phyloP scores from a whole-genome alignment of 768 basidiomycete species.

The Calvatia gigantea region DNA sequence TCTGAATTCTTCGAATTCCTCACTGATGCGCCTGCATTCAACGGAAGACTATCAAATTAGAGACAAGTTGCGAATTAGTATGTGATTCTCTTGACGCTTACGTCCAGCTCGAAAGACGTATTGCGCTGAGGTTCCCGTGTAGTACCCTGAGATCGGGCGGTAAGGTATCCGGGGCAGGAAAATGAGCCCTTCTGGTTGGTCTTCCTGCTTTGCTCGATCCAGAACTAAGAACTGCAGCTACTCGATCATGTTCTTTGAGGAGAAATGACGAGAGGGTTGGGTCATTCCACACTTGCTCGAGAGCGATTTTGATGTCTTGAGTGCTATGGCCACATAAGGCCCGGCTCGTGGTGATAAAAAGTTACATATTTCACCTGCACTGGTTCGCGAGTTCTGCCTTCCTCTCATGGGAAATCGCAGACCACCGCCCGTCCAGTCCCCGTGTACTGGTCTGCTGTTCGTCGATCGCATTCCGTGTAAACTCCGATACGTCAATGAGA shows the following conservation, averaged over 20 bases:
- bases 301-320: conserved; percentile 40
- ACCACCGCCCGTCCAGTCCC: conserved; percentile 3
- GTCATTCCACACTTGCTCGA: conserved; percentile 48
- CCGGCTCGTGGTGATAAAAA: background rate
- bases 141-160: conserved; percentile 44
- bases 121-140: conserved; percentile 46
- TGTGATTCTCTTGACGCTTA: conserved; percentile 27
- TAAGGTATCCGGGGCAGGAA: conserved; percentile 36
- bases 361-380: conserved; percentile 33
- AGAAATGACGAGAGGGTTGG: conserved; percentile 58
- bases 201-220: conserved; percentile 27
- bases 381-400: conserved; percentile 32
- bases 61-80: background rate
- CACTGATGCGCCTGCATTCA: conserved; percentile 42
- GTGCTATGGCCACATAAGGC: conserved; percentile 36
- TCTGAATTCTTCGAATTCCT: conserved; percentile 64
- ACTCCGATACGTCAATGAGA: conserved; percentile 41
- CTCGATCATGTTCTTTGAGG: conserved; percentile 46
- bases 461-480: conserved; percentile 32
- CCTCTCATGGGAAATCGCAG: conserved; percentile 20
- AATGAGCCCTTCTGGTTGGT: conserved; percentile 26
- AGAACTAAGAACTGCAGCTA: conserved; percentile 30
- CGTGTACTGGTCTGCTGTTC: conserved; percentile 6
- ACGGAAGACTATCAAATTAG: background rate
- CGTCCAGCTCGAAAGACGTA: conserved; percentile 61